These are phyloP conservation scores for Pyrrhoderma noxium DNA, from an alignment of 1,284 basidiomycete species.

Conservation along the genomic window DNA sequence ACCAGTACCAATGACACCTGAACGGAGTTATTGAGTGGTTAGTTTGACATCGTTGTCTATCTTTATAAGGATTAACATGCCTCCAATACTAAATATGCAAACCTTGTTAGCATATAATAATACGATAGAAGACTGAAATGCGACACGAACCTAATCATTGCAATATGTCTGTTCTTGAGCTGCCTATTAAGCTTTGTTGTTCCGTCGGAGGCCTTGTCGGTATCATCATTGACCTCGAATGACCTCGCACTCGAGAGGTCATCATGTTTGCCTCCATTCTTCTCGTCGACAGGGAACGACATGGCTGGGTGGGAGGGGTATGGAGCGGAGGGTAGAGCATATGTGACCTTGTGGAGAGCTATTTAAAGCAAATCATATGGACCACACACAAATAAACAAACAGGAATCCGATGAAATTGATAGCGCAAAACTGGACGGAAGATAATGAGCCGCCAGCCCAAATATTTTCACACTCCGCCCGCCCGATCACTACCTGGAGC, in stretches of 20 bases:
- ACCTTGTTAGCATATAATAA: slow-evolving; percentile 15
- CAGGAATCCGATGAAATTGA: too few species aligned
- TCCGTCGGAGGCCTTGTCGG: slow-evolving; percentile 14
- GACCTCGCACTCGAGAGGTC: background rate
- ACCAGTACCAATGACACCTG: slow-evolving; percentile 73
- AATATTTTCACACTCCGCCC: too few species aligned
- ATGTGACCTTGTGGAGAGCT: background rate
- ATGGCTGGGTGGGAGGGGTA: slow-evolving; percentile 6
- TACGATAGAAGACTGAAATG: background rate
- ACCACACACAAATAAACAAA: too few species aligned
- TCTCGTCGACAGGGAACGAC: slow-evolving; percentile 15
- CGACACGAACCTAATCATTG: slow-evolving; percentile 54
- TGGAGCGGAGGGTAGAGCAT: background rate
- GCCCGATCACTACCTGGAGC: too few species aligned
- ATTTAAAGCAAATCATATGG: background rate
- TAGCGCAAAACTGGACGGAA: too few species aligned
- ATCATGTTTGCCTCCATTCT: background rate
- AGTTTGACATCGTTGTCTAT: too few species aligned
- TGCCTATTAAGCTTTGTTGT: slow-evolving; percentile 40
- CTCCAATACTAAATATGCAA: slow-evolving; percentile 29
- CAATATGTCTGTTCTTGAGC: slow-evolving; percentile 60
- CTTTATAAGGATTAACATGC: slow-evolving; percentile 16
- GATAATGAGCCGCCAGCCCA: too few species aligned
- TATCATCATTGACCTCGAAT: slow-evolving; percentile 1
- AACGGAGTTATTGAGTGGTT: slow-evolving; percentile 15